phyloP scores from a whole-genome alignment of 2,329 filamentous ascomycete species.

The Bipolaris victoriae region DNA sequence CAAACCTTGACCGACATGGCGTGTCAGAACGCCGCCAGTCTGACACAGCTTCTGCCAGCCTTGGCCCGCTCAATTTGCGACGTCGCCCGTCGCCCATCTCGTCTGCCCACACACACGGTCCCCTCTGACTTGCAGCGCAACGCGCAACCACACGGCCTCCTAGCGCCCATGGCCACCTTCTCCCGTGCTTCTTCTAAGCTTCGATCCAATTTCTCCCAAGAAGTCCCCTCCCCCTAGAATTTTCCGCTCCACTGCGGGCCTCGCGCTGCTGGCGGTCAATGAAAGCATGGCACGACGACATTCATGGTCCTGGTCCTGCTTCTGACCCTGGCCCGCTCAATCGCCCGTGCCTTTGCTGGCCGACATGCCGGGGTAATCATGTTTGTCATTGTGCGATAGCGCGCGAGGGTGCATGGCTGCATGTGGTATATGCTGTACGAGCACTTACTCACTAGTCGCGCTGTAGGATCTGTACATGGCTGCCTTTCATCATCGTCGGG shows the following conservation, averaged over 20 bases:
- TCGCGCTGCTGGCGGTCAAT: constrained; percentile 38
- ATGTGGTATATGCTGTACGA: no score
- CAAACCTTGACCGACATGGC: constrained; percentile 41
- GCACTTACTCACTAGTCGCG: no score
- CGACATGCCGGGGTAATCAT: constrained; percentile 8
- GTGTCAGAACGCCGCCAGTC: constrained; percentile 24
- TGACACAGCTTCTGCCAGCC: constrained; percentile 34
- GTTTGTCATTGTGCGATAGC: constrained; percentile 11
- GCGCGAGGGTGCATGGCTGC: no score
- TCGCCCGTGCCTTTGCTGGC: constrained; percentile 15
- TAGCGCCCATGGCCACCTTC: constrained; percentile 41
- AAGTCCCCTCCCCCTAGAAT: constrained; percentile 34
- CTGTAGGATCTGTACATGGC: no score
- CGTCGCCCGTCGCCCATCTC: constrained; percentile 13
- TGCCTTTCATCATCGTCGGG: constrained; percentile 4
- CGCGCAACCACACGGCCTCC: constrained; percentile 31
- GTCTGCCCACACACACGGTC: constrained; percentile 23
- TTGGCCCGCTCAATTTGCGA: constrained; percentile 39
- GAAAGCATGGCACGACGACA: constrained; percentile 15
- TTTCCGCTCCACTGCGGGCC: constrained; percentile 29
- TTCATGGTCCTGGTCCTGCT: constrained; percentile 8
- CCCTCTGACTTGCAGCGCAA: constrained; percentile 14
- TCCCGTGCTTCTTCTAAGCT: constrained; percentile 49
- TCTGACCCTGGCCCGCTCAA: constrained; percentile 17
- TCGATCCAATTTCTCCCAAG: constrained; percentile 39